Evolutionary conservation across 495 filamentous ascomycete genomes (phyloP).

Genomic region (Aspergillus nidulans): DNA sequence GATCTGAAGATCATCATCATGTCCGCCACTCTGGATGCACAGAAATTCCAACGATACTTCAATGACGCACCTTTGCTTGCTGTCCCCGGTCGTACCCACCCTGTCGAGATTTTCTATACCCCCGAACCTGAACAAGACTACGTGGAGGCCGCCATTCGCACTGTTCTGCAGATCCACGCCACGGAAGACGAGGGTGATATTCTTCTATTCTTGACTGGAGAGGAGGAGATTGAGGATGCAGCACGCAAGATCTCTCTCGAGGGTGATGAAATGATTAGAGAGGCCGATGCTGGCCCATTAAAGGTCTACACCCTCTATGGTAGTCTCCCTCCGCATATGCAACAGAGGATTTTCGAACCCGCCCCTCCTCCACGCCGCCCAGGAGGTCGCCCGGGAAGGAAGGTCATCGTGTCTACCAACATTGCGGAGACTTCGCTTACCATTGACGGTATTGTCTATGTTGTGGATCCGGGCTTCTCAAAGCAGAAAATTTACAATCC

Average conservation of each 20-base stretch:
- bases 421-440: slow-evolving; percentile 97
- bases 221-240: slow-evolving; percentile 98
- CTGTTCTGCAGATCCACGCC: slow-evolving; percentile 93
- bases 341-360: slow-evolving; percentile 91
- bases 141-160: slow-evolving; percentile 88
- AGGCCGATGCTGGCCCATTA: slow-evolving; percentile 85
- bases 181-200: slow-evolving; percentile 92
- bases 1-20: slow-evolving; percentile 98
- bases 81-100: slow-evolving; percentile 92
- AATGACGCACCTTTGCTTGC: slow-evolving; percentile 87
- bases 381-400: slow-evolving; percentile 85
- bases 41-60: slow-evolving; percentile 99
- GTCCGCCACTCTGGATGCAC: slow-evolving; percentile 94
- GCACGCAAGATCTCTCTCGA: slow-evolving; percentile 86
- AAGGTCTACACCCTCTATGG: slow-evolving; percentile 93
- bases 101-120: slow-evolving; percentile 98
- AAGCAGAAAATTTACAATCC: slow-evolving; percentile 99
- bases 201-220: slow-evolving; percentile 91
- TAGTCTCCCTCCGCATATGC: slow-evolving; percentile 82
- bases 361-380: slow-evolving; percentile 67
- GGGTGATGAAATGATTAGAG: slow-evolving; percentile 82
- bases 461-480: slow-evolving; percentile 97
- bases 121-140: slow-evolving; percentile 96
- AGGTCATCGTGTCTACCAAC: slow-evolving; percentile 93
- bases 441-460: slow-evolving; percentile 98